These are phyloP conservation scores for Naganishia cerealis DNA, from an alignment of 1,284 basidiomycete species.

Conservation along the genomic window DNA sequence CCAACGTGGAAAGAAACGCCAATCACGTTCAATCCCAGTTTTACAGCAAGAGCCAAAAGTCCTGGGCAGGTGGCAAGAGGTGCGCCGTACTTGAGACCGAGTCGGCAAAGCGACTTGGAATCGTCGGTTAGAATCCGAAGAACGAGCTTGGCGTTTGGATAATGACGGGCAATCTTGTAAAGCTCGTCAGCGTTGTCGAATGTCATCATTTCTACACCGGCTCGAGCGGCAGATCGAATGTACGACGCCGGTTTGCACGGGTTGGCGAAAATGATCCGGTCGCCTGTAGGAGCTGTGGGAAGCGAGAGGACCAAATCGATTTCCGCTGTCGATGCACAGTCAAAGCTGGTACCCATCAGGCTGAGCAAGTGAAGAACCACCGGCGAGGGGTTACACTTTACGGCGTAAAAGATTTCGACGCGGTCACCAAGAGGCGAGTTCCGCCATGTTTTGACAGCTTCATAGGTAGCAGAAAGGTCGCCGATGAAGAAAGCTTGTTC, in stretches of 20 bases:
- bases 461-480: conserved; percentile 84
- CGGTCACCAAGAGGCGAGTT: conserved; percentile 67
- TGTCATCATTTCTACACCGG: conserved; percentile 87
- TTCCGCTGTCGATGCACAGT: conserved; percentile 96
- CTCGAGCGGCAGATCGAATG: conserved; percentile 76
- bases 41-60: conserved; percentile 75
- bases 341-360: conserved; percentile 86
- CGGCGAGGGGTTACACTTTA: conserved; percentile 97
- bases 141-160: conserved; percentile 82
- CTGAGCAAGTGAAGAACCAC: conserved; percentile 88
- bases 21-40: conserved; percentile 80
- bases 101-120: conserved; percentile 86
- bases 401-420: conserved; percentile 89
- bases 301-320: conserved; percentile 78
- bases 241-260: conserved; percentile 97
- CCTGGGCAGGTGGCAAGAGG: conserved; percentile 77
- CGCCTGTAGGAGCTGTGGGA: conserved; percentile 57
- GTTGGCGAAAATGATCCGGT: conserved; percentile 93
- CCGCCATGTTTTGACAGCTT: conserved; percentile 82
- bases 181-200: conserved; percentile 98
- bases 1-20: conserved; percentile 99
- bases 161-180: conserved; percentile 83
- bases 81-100: conserved; percentile 97
- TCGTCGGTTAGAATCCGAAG: conserved; percentile 96
- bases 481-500: conserved; percentile 96